These are phyloP conservation scores for Ceriops zippeliana DNA, from an alignment of 345 rosid genomes.

Conservation along the genomic window DNA sequence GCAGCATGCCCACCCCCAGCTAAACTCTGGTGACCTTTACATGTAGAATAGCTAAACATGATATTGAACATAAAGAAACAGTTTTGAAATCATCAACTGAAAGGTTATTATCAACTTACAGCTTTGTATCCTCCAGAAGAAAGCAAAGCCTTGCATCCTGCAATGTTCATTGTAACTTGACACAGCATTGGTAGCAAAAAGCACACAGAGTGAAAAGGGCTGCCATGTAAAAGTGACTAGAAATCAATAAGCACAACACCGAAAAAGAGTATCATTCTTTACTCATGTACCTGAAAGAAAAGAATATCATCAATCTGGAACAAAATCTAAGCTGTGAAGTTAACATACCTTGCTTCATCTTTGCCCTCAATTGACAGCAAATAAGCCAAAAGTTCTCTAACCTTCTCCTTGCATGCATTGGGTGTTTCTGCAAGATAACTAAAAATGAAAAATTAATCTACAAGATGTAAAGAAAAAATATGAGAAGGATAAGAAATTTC, in stretches of 20 bases:
- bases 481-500: not conserved
- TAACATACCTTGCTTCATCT: conserved; percentile 73
- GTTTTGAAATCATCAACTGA: conserved; percentile 1
- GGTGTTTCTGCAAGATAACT: conserved; percentile 96
- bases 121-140: conserved; percentile 56
- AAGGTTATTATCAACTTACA: conserved; percentile 39
- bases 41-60: not conserved
- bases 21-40: not conserved
- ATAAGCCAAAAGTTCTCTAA: conserved; percentile 59
- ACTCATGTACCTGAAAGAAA: not conserved
- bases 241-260: not conserved
- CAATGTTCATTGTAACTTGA: conserved; percentile 68
- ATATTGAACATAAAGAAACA: not conserved
- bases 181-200: conserved; percentile 89
- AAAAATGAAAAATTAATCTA: conserved; percentile 14
- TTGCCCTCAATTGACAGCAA: conserved; percentile 82
- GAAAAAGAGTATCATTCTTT: conserved; percentile 13
- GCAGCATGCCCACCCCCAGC: not conserved
- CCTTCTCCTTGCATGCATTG: conserved; percentile 66
- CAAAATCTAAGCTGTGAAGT: conserved; percentile 2
- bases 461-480: not conserved
- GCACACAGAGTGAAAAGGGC: conserved; percentile 65
- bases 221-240: conserved; percentile 31
- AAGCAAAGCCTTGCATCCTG: conserved; percentile 61
- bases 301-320: not conserved